Conservation (phyloP, 83 land plant species). For the Thuja plicata region DNA sequence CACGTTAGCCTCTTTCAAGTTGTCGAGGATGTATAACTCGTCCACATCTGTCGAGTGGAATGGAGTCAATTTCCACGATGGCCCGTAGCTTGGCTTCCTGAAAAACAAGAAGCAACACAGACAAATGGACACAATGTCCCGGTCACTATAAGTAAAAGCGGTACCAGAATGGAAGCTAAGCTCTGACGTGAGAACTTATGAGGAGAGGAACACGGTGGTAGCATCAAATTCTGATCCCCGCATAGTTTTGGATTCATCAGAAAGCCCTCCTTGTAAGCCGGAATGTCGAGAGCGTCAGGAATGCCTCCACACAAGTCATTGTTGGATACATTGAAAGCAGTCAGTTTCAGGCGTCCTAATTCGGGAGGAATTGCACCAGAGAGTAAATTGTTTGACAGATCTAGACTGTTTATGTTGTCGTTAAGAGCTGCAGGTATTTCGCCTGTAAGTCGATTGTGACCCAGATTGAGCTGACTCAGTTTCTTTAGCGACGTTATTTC, state of each 20-base stretch:
- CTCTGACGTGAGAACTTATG: neutral
- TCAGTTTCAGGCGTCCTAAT: conserved; percentile 11
- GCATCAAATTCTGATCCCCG: neutral
- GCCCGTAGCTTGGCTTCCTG: neutral
- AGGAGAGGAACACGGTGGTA: neutral
- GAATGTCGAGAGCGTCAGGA: conserved; percentile 15
- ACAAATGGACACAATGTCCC: neutral
- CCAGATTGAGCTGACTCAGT: conserved; percentile 27
- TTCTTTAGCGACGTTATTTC: conserved; percentile 9
- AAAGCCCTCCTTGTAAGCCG: conserved; percentile 22
- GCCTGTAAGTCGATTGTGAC: conserved; percentile 27
- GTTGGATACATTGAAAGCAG: conserved; percentile 27
- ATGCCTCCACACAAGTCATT: conserved; percentile 25
- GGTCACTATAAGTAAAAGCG: neutral
- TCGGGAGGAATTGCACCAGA: conserved; percentile 28
- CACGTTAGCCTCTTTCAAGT: neutral
- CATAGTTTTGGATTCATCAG: neutral
- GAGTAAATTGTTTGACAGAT: conserved; percentile 27
- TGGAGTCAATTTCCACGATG: neutral
- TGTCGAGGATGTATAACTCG: neutral
- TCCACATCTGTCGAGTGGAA: neutral
- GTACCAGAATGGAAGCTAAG: neutral
- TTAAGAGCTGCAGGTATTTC: conserved; percentile 16
- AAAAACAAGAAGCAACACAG: neutral
- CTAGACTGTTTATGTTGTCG: neutral